phyloP scores from a whole-genome alignment of 2,329 filamentous ascomycete genomes.

The Colletotrichum cereale region DNA sequence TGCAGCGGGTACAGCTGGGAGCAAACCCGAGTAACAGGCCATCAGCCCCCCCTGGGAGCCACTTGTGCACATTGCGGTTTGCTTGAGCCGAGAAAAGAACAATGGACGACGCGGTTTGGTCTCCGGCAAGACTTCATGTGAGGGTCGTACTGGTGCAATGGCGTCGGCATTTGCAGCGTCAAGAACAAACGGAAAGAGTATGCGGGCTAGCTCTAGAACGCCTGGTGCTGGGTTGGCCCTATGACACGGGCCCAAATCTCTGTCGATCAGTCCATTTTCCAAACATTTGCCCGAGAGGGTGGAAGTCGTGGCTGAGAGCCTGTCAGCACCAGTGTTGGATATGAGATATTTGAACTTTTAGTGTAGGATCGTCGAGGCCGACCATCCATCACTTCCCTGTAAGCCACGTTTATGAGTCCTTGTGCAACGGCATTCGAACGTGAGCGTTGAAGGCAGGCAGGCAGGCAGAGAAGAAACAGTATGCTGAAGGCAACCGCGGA shows the following conservation, averaged over 20 bases:
- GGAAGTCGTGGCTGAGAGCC: not conserved
- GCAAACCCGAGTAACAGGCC: not conserved
- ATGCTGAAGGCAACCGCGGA: slow-evolving; percentile 10
- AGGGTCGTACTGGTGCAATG: slow-evolving; percentile 18
- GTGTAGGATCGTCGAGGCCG: not conserved
- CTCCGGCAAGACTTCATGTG: not conserved
- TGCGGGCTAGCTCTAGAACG: not conserved
- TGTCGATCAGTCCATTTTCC: not conserved
- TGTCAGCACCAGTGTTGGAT: not conserved
- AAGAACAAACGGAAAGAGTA: not conserved
- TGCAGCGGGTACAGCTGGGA: slow-evolving; percentile 20
- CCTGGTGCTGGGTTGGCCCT: not conserved
- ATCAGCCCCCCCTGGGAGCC: not conserved
- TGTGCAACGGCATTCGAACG: not conserved
- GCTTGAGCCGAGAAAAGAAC: slow-evolving; percentile 10
- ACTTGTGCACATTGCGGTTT: slow-evolving; percentile 13
- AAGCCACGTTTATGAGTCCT: not conserved
- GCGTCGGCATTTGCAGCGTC: slow-evolving; percentile 1
- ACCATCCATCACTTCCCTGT: not conserved
- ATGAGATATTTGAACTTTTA: not conserved
- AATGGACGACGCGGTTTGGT: slow-evolving; percentile 6
- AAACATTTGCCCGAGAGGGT: not conserved
- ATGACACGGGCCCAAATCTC: not conserved
- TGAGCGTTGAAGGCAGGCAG: not conserved
- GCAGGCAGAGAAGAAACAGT: not conserved